Evolutionary conservation across 148 eudicot species (phyloP).

Genomic region (Persicaria tinctoria): DNA sequence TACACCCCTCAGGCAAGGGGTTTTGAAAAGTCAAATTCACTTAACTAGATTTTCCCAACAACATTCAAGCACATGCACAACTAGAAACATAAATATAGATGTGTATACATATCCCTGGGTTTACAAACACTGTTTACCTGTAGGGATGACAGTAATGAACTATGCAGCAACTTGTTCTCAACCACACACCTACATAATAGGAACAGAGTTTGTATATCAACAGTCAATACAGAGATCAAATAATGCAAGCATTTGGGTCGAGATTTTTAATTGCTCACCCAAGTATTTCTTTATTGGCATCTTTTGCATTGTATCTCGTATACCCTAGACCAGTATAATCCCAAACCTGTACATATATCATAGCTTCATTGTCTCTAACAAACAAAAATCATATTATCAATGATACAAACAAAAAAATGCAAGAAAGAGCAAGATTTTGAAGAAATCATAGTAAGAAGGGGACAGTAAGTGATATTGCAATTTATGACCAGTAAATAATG

Average conservation of each 20-base stretch:
- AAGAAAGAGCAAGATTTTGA: neutral
- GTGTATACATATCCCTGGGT: neutral
- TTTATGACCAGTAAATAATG: neutral
- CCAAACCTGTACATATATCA: conserved; percentile 60
- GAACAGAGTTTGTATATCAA: neutral
- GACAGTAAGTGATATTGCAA: neutral
- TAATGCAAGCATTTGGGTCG: neutral
- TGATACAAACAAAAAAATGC: neutral
- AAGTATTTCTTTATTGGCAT: conserved; percentile 68
- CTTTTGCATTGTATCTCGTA: conserved; percentile 89
- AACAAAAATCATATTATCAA: neutral
- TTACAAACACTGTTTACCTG: conserved; percentile 36
- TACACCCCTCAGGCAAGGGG: neutral
- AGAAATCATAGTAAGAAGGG: neutral
- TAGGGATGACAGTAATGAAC: conserved; percentile 60
- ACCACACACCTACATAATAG: conserved; percentile 70
- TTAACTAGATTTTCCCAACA: neutral
- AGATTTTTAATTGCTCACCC: conserved; percentile 49
- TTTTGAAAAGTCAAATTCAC: neutral
- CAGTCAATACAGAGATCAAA: neutral
- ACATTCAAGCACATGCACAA: neutral
- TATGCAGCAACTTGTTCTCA: conserved; percentile 89
- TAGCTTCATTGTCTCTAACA: neutral
- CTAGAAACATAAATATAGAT: neutral
- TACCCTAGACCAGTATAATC: conserved; percentile 95